A percentile compares a stretch with the other conserved stretches of the same genome.
Evolutionary conservation across 495 filamentous ascomycete genomes (phyloP).

Genomic region (Penicillium atrosanguineum): DNA sequence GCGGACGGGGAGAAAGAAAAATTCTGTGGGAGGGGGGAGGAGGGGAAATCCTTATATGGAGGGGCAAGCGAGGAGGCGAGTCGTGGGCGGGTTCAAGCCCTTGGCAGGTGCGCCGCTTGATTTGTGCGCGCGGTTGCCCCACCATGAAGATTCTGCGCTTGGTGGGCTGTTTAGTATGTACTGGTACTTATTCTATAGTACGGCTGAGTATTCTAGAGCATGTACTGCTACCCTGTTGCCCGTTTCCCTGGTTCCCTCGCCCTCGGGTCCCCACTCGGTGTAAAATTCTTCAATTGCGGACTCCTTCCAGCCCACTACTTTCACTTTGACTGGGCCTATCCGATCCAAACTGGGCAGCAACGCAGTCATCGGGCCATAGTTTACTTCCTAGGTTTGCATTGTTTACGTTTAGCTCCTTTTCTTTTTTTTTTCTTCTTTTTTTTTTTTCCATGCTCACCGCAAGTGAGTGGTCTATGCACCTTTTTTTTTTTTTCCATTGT

Average conservation of each 20-base stretch:
- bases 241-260: slow-evolving; percentile 32
- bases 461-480: background rate
- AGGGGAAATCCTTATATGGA: slow-evolving; percentile 54
- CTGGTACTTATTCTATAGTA: background rate
- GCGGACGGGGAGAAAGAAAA: slow-evolving; percentile 45
- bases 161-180: background rate
- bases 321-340: slow-evolving; percentile 4
- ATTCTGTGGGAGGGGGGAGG: slow-evolving; percentile 42
- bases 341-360: slow-evolving; percentile 42
- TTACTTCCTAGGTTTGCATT: slow-evolving; percentile 6
- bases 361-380: slow-evolving; percentile 33
- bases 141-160: slow-evolving; percentile 2
- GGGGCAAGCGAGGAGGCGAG: slow-evolving; percentile 51
- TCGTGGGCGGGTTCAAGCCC: slow-evolving; percentile 40
- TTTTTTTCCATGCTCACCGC: background rate
- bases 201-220: background rate
- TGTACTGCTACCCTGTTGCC: slow-evolving; percentile 2
- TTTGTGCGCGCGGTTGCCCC: slow-evolving; percentile 5
- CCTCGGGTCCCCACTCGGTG: slow-evolving; percentile 16
- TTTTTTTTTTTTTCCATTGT: background rate
- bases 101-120: slow-evolving; percentile 14
- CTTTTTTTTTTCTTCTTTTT: slow-evolving; percentile 11
- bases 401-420: slow-evolving; percentile 12
- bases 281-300: slow-evolving; percentile 25
- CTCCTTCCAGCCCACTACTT: slow-evolving; percentile 19